phyloP scores from a whole-genome alignment of 371 early-diverging fungal genomes.

The Homolaphlyctis polyrhiza region DNA sequence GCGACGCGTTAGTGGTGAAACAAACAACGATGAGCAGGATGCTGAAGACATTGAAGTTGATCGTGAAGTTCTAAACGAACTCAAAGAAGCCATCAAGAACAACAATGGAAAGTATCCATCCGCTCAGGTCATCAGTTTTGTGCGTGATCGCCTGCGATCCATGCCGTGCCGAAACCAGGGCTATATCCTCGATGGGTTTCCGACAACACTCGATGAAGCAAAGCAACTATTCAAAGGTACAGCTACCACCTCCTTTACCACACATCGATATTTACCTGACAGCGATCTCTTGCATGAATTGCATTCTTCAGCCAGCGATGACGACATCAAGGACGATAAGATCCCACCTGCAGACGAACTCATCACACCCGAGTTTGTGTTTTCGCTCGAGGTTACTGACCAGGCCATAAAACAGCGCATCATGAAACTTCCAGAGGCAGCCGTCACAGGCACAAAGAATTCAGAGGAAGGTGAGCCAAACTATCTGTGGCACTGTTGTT shows the following conservation, averaged over 20 bases:
- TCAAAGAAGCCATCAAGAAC: conserved; percentile 26
- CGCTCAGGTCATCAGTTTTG: conserved; percentile 36
- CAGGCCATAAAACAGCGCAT: conserved; percentile 40
- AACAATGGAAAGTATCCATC: conserved; percentile 39
- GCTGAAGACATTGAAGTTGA: conserved; percentile 39
- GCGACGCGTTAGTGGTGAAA: conserved; percentile 21
- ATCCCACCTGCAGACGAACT: conserved; percentile 24
- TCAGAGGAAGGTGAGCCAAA: conserved; percentile 38
- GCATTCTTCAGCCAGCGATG: conserved; percentile 20
- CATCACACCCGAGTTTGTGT: conserved; percentile 35
- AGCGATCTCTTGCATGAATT: not conserved
- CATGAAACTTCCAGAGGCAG: conserved; percentile 48
- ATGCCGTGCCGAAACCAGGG: conserved; percentile 53
- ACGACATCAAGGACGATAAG: conserved; percentile 40
- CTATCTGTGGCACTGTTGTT: conserved; percentile 5
- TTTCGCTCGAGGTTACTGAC: conserved; percentile 44
- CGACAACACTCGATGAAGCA: conserved; percentile 36
- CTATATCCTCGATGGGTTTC: conserved; percentile 49
- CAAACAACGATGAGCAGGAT: conserved; percentile 25
- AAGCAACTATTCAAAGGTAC: conserved; percentile 34
- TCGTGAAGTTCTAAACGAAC: conserved; percentile 36
- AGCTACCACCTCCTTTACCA: not conserved
- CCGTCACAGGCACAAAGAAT: conserved; percentile 35
- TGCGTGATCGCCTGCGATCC: conserved; percentile 38
- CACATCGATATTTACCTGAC: not conserved